Evolutionary conservation across 306 rosid genomes (phyloP).

Genomic region (Cucurbita maxima): DNA sequence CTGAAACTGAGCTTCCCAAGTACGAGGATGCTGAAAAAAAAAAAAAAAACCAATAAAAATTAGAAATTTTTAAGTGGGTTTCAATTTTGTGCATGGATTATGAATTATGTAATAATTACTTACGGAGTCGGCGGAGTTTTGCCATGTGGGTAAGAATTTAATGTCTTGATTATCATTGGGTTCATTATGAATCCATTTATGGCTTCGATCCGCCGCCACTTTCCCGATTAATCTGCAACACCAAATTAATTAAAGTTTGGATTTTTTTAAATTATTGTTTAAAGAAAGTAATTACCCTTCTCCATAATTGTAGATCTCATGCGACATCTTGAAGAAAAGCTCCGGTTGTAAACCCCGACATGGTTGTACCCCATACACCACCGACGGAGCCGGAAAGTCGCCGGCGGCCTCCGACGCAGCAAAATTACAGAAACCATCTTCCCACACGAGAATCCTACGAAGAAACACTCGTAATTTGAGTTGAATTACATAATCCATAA

Average conservation of each 20-base stretch:
- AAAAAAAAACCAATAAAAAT: slow-evolving; percentile 1
- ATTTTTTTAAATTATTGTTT: neutral
- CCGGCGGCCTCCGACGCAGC: slow-evolving; percentile 26
- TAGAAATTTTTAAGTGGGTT: neutral
- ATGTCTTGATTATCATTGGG: slow-evolving; percentile 81
- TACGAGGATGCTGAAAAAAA: slow-evolving; percentile 74
- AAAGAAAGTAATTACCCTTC: slow-evolving; percentile 46
- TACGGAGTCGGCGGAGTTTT: slow-evolving; percentile 82
- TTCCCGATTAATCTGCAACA: slow-evolving; percentile 76
- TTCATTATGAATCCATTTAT: slow-evolving; percentile 93
- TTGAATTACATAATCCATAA: too few relatives aligned
- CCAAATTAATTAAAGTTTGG: neutral
- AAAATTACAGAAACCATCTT: slow-evolving; percentile 98
- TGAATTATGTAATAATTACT: neutral
- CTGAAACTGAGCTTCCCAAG: slow-evolving; percentile 99
- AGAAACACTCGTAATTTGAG: neutral
- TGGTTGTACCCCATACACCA: slow-evolving; percentile 34
- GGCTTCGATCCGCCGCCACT: slow-evolving; percentile 94
- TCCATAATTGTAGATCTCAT: slow-evolving; percentile 98
- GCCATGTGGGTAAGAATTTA: slow-evolving; percentile 89
- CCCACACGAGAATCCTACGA: slow-evolving; percentile 91
- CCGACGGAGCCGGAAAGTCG: slow-evolving; percentile 24
- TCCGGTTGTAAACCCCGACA: slow-evolving; percentile 82
- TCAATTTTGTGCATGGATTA: slow-evolving; percentile 7
- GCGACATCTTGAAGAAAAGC: slow-evolving; percentile 99